Evolutionary conservation across 768 basidiomycete species (phyloP), one percentile per base, ranked within the genome.

Genomic region (Leccinum incarnatum): DNA sequence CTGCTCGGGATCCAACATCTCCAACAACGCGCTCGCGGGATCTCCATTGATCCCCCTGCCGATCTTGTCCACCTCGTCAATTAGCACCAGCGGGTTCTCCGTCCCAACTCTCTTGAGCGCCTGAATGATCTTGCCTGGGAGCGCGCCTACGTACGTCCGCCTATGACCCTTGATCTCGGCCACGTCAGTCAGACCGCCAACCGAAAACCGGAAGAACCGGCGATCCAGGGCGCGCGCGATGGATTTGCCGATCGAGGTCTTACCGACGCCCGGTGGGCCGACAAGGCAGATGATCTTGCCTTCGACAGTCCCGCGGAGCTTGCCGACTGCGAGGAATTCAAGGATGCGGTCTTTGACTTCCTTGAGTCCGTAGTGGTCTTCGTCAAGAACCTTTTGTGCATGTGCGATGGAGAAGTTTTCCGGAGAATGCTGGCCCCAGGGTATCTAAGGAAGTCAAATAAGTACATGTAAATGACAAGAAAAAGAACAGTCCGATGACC

Each of bases 121-220:
- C 69, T 96, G 93, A 55, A 96, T 93, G 59, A 95, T 93, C 80
- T 96, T 97, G 36, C 95, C 94, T 0, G 95, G 95, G 46, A 97
- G 79, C 0, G 94, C 95, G 54, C 91, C 93, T 54, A 95, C 93
- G 69, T 97, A 98, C n/a, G 96, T 99, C 71, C 97, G 79, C 67
- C 97, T 78, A 69, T 99, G 97, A 1, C 97, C 97, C 76, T 98
- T 98, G 69, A 99, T 98, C 81, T 98, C 97, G 56, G 97, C 97
- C 1, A 98, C 95, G 72, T 99, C 97, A 50, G 93, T 93, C 69
- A 99, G 74, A 14, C 97, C 96, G 62, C 97, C 96, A 4, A 98
- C 96, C 9, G 91, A 93, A 76, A 99, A 97, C 51, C 95, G 83
- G 84, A 95, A 98, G 77, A 98, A 98, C 71, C 93, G 88, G 59